Base-by-base conservation (phyloP, 2,329 filamentous ascomycete genomes). In the Lachnellula willkommii region DNA sequence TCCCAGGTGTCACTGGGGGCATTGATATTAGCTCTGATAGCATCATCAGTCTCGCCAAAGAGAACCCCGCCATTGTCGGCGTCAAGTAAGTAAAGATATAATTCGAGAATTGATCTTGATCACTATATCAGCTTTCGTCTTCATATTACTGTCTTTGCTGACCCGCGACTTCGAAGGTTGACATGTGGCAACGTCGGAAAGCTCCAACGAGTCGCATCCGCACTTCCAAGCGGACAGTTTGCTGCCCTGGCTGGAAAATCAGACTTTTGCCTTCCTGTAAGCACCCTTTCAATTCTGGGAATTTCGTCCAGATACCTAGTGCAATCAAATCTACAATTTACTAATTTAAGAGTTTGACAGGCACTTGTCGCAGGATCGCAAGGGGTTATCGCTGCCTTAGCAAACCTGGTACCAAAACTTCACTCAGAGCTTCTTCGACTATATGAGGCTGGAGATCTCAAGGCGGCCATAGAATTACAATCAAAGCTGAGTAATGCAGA, bases 201-300 rank as follows among this genome's bases (percentile, higher is more conserved):
- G 66, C 72, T 82, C 55, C 74, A 77, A 61, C 69, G 79, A 59
- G 68, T 80, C 43, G 77, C 77, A 5, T 78, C 63, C 74, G 84
- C 17, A 79, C 79, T 52, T 35, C 73, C 72, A 17, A 20, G 35
- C 7, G 70, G 39, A 65, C 73, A 8, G 52, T 89, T 89, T 74
- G 78, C 85, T 68, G 84, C 83, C 57, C 81, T 85, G 66, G 86
- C 84, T 37, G 87, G 87, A 54, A 85, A 82, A 37, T 84, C 84
- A 52, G 86, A 90, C 71, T 89, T 89, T 68, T 84, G 82, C 12
- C 72, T 89, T 6, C 85, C 88, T 68, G 28, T 32, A 32, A 32
- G 28, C 28, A 32, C 28, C 28, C 3, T 32, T 32, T 32, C 9
- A 12, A 32, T 32, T 12, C 28, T 32, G 4, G 83, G 82, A 32